Base-by-base conservation (phyloP, 371 early-diverging fungal genomes). In the Mortierella sp. region DNA sequence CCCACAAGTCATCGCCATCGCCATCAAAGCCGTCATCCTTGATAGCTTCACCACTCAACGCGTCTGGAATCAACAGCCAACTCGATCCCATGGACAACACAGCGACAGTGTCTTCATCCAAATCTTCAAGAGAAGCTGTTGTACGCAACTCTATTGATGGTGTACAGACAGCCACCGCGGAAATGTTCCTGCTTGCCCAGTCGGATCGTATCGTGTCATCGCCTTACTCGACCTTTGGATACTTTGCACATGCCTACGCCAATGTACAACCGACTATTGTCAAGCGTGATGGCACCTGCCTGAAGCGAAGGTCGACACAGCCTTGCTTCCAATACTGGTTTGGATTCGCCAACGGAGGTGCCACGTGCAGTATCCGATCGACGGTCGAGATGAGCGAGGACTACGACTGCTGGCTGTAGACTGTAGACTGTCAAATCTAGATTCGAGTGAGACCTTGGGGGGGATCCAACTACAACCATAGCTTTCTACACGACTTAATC, bases 291-390 rank as follows among this genome's bases (percentile, higher is more conserved):
- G 68, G 68, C 3, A 60, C 62, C 19, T 74, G 76, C 24, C 63
- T 60, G 40, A 60, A 57, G 21, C 68, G 76, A 9, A 25, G 50
- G n/a, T 74, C 76, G 14, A 74, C 76, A 2, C 76, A 74, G 27
- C 76, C 76, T 45, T 74, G 76, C 17, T 74, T 74, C 51, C 76
- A 74, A 51, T 74, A 74, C 34, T 74, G 76, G 76, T 74, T 74
- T 27, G 76, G 68, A 24, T 74, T 68, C 41, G 76, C 76, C 3
- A 68, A 68, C 13, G 68, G 76, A 2, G 76, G 76, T 13, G 76
- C 76, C 2, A 34, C 52, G 8, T 74, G 76, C 28, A 17, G 27
- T 12, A 45, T 74, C 53, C 25, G 31, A 13, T 49, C 76, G 3
- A 68, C 68, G 0, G 29, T 68, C 31, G 76, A 74, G 46, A 74